Percentiles rank a stretch among this genome's conserved stretches.
Conservation (phyloP, 176 grass and related monocot genomes). For the Tillandsia leiboldiana region DNA sequence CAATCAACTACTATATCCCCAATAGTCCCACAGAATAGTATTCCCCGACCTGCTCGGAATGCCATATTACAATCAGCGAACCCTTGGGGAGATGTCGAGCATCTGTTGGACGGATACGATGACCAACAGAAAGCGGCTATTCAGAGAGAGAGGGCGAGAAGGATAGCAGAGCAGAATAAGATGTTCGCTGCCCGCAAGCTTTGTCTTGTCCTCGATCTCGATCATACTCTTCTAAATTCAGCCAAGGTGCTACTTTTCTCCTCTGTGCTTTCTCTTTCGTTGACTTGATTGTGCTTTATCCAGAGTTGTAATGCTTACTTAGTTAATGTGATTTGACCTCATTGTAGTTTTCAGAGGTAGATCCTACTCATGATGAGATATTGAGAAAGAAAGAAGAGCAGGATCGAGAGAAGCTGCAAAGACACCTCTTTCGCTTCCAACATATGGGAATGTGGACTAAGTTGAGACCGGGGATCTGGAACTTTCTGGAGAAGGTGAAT, state of each 20-base stretch:
- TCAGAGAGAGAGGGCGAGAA: slow-evolving; percentile 90
- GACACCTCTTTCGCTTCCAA: slow-evolving; percentile 71
- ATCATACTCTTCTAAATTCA: slow-evolving; percentile 96
- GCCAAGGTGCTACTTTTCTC: slow-evolving; percentile 60
- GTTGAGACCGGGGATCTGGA: slow-evolving; percentile 94
- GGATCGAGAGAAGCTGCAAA: slow-evolving; percentile 54
- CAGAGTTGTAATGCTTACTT: slow-evolving; percentile 3
- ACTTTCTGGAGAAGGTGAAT: slow-evolving; percentile 82
- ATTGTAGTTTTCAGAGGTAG: slow-evolving; percentile 85
- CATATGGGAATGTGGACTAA: slow-evolving; percentile 99
- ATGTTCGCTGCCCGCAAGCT: slow-evolving; percentile 83
- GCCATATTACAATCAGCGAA: slow-evolving; percentile 22
- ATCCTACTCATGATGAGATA: slow-evolving; percentile 66
- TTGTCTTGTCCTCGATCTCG: slow-evolving; percentile 94
- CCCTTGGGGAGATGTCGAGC: slow-evolving; percentile 63
- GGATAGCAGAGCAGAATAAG: slow-evolving; percentile 72
- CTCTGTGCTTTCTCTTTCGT: not conserved
- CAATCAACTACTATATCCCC: slow-evolving; percentile 40
- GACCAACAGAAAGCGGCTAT: slow-evolving; percentile 85
- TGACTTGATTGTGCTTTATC: not conserved
- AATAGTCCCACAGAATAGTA: slow-evolving; percentile 13
- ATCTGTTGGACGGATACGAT: slow-evolving; percentile 85
- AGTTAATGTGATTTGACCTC: slow-evolving; percentile 2
- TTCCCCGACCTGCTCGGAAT: slow-evolving; percentile 8
- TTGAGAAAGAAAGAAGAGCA: slow-evolving; percentile 91